Evolutionary conservation across 208 protist genomes (phyloP).

Genomic region (Leptomonas pyrrhocoris): DNA sequence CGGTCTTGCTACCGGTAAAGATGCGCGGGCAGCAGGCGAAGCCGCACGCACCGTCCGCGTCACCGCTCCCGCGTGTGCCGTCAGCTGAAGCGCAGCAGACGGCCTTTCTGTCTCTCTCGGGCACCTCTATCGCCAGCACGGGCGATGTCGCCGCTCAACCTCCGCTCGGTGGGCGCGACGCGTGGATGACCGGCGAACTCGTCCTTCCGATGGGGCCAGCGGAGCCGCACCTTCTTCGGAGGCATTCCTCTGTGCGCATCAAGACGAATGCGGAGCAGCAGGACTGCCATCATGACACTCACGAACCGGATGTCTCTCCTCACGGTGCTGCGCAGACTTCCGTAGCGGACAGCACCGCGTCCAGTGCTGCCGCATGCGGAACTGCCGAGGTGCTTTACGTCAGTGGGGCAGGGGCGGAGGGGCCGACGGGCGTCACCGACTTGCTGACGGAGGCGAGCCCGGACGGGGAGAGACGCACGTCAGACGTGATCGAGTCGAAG

Average conservation of each 20-base stretch:
- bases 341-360: background rate
- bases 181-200: background rate
- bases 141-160: background rate
- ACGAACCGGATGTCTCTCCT: background rate
- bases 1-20: background rate
- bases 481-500: slow-evolving; percentile 2
- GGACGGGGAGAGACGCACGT: background rate
- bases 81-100: background rate
- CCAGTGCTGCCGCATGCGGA: background rate
- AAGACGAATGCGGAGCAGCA: background rate
- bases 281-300: too few species aligned
- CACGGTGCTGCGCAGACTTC: too few species aligned
- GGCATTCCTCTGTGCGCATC: background rate
- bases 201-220: background rate
- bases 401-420: background rate
- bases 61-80: background rate
- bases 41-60: background rate
- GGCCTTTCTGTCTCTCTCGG: background rate
- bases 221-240: background rate
- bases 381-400: background rate
- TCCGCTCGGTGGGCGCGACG: background rate
- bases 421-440: background rate
- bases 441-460: background rate
- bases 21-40: background rate
- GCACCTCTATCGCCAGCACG: background rate